A percentile compares a stretch with the other conserved stretches of the same genome.
Evolutionary conservation across 2,329 filamentous ascomycete genomes (phyloP).

Genomic region (Amesomyces nigricolor): DNA sequence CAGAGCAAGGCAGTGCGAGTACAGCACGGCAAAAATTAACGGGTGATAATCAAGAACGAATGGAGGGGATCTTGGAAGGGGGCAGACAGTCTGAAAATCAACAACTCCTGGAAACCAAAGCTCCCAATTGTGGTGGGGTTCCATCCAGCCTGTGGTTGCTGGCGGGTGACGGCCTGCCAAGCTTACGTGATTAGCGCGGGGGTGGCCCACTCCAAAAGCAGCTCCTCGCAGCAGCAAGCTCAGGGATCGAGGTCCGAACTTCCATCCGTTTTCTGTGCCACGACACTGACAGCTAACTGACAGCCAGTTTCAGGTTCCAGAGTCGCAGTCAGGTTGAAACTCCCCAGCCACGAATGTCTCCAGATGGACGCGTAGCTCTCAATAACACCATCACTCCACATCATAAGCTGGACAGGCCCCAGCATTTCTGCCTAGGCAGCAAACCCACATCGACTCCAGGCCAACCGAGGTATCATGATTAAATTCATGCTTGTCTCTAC

Average conservation of each 20-base stretch:
- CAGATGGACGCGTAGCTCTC: background rate
- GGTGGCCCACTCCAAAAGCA: background rate
- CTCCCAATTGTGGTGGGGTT: constrained; percentile 16
- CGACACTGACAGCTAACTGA: background rate
- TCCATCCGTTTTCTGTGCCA: background rate
- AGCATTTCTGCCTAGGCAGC: constrained; percentile 15
- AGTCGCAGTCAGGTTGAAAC: background rate
- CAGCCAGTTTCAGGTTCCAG: constrained; percentile 1
- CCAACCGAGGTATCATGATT: background rate
- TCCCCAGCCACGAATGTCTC: no score
- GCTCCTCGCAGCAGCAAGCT: no score
- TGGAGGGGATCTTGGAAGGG: constrained; percentile 13
- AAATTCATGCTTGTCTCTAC: constrained; percentile 20
- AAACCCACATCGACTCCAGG: no score
- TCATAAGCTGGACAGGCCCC: constrained; percentile 1
- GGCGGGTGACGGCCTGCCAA: constrained; percentile 17
- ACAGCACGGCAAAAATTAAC: constrained; percentile 4
- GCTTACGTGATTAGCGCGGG: constrained; percentile 9
- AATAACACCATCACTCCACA: background rate
- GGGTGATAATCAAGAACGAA: constrained; percentile 22
- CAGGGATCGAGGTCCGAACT: constrained; percentile 2
- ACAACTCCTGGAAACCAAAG: constrained; percentile 10
- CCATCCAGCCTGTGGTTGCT: constrained; percentile 10
- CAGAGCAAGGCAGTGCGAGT: background rate
- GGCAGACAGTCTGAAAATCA: constrained; percentile 20